Evolutionary conservation across 306 rosid genomes (phyloP), one percentile per base, ranked within the genome.

Genomic region (Arachis hypogaea): DNA sequence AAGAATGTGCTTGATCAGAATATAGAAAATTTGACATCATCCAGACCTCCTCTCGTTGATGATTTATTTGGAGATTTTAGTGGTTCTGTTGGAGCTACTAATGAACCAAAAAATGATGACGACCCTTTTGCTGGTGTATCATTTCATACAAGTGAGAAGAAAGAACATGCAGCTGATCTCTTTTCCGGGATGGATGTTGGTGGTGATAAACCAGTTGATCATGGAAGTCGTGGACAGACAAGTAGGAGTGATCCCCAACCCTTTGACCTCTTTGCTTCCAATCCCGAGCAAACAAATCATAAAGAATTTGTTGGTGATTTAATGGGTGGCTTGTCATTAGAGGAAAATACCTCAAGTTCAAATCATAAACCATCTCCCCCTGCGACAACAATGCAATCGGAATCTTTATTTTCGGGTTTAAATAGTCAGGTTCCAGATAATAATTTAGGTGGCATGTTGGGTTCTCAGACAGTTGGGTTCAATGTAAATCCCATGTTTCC

Each of bases 91-190:
- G 72, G 59, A 57, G 75, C 84, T 80, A 71, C 81, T 60, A 78
- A 72, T 55, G 92, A 87, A 68, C 80, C 49, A 14, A 87, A 83
- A 75, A 88, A 73, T 61, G 92, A 87, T 5, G 97, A 90, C 22
- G 99, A 94, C 69, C 99, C 98, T 63, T 95, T 95, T 50, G 92
- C 93, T 11, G 99, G 90, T 87, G 98, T 95, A n/a, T 86, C 88
- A 5, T 95, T 95, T 74, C 98, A 88, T 72, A 57, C 88, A 59
- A 74, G 67, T 50, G 97, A 86, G 54, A 79, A 76, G 62, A 87
- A 76, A 80, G 96, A 82, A 67, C 83, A 78, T 7, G 77, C 83
- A 14, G 89, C 84, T 82, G 98, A 90, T 82, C 82, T 95, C 46
- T 95, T 95, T 76, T 88, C 93, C 71, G 98, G 98, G 82, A 83